Base-by-base conservation (phyloP, 257 asterid genomes). In the Capsicum chinense region DNA sequence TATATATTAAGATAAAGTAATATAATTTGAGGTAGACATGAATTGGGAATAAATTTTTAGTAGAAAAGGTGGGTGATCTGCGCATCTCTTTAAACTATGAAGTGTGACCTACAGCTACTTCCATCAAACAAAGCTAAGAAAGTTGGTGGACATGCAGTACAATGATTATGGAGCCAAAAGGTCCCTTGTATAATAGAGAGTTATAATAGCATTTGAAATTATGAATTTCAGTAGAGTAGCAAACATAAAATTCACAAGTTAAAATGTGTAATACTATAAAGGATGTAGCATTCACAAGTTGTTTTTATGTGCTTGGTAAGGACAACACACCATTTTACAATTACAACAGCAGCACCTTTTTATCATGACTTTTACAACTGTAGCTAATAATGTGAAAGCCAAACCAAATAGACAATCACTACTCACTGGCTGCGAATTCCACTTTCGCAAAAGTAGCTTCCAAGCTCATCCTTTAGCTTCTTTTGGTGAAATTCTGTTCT, bases 391-490 rank as follows among this genome's bases (percentile, higher is more conserved):
- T 52, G 47, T 74, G 81, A 50, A 76, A 76, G 81, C 81, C 81
- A 76, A 76, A 76, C 81, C 81, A 76, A 52, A 76, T 50, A 52
- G 81, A 76, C 63, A 76, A 52, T 14, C 21, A 76, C 63, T 76
- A 76, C 81, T 50, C 81, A 19, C 42, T 39, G 42, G 42, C 42
- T 39, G 42, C 42, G 3, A 2, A 39, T 39, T 76, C 81, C 63
- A 76, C 81, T 76, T 76, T 76, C 78, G 26, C 21, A 12, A 52
- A 76, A 76, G 81, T 76, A 76, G 58, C 81, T 76, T 76, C 21
- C 14, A 76, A 76, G 81, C 52, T 76, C 63, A 52, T 0, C 42
- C 42, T 39, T 39, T 39, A 39, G 42, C 42, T 39, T 52, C 81
- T 76, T 13, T 76, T 52, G 62, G 11, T 76, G 63, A 76, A 76